phyloP scores from a whole-genome alignment of 179 eudicot species.

The Nepenthes alata region DNA sequence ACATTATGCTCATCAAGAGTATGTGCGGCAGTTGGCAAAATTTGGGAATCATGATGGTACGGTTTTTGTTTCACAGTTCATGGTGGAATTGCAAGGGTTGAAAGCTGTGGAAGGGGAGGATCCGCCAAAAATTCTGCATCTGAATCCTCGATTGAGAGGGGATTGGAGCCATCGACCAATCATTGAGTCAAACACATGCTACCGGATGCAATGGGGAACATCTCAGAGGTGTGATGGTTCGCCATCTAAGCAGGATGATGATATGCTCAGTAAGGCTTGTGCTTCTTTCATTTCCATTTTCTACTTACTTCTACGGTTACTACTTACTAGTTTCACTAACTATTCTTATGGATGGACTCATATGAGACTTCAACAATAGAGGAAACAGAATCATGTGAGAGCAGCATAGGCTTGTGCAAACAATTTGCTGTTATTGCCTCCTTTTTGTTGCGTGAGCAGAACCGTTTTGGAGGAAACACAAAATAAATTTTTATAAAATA shows the following conservation, averaged over 20 bases:
- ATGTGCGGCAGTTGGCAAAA: constrained; percentile 62
- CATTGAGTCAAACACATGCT: constrained; percentile 93
- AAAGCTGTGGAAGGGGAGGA: constrained; percentile 93
- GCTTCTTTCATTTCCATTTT: constrained; percentile 15
- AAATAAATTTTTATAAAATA: too few species aligned
- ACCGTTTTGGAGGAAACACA: too few species aligned
- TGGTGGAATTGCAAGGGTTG: constrained; percentile 88
- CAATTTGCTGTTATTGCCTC: too few species aligned
- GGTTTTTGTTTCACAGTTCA: constrained; percentile 84
- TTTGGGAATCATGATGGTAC: constrained; percentile 30
- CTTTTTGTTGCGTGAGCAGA: too few species aligned
- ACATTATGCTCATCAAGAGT: constrained; percentile 70
- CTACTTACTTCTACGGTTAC: not conserved
- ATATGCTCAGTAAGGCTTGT: constrained; percentile 60
- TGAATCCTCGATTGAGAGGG: constrained; percentile 92
- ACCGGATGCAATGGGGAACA: constrained; percentile 98
- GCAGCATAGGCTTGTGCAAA: too few species aligned
- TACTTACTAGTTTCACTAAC: not conserved
- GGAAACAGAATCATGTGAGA: too few species aligned
- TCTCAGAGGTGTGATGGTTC: constrained; percentile 94
- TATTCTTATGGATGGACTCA: not conserved
- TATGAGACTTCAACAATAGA: too few species aligned
- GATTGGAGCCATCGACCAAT: constrained; percentile 89
- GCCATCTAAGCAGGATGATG: constrained; percentile 52
- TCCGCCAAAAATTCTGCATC: constrained; percentile 90